Evolutionary conservation across 257 asterid genomes (phyloP).

Genomic region (Salvia hispanica): DNA sequence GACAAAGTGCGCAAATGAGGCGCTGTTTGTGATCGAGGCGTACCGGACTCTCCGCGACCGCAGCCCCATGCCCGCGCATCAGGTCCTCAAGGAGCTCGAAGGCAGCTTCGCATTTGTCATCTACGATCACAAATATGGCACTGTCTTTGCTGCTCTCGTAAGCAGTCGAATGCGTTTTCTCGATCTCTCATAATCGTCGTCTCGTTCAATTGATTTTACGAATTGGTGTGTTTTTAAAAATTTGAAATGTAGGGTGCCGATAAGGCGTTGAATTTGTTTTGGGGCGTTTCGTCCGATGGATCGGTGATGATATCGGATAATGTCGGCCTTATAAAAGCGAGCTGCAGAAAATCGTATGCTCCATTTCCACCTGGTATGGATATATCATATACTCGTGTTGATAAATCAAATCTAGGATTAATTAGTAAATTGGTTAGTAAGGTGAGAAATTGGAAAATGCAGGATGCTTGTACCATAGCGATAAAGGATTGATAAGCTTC

Average conservation of each 20-base stretch:
- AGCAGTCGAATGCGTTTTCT: slow-evolving; percentile 20
- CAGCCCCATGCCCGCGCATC: slow-evolving; percentile 93
- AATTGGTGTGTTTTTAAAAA: background rate
- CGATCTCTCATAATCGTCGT: too few relatives aligned
- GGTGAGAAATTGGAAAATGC: background rate
- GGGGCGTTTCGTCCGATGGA: slow-evolving; percentile 88
- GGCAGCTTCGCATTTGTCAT: slow-evolving; percentile 88
- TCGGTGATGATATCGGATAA: slow-evolving; percentile 85
- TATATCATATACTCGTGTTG: background rate
- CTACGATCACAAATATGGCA: slow-evolving; percentile 73
- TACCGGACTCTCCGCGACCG: slow-evolving; percentile 90
- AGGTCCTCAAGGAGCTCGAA: slow-evolving; percentile 81
- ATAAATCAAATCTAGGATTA: too few relatives aligned
- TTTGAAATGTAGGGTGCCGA: slow-evolving; percentile 61
- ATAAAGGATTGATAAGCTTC: slow-evolving; percentile 78
- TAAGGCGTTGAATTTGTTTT: slow-evolving; percentile 56
- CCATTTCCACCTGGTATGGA: slow-evolving; percentile 90
- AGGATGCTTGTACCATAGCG: slow-evolving; percentile 95
- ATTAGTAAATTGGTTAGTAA: too few relatives aligned
- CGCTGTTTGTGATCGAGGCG: slow-evolving; percentile 73
- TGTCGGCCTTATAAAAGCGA: slow-evolving; percentile 59
- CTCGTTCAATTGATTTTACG: too few relatives aligned
- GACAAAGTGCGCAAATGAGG: slow-evolving; percentile 71
- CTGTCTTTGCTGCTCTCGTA: slow-evolving; percentile 86
- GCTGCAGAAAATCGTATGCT: slow-evolving; percentile 87